These are phyloP conservation scores for Globisporangium cederbergense DNA, from an alignment of 352 stramenopile genomes.

Conservation along the genomic window DNA sequence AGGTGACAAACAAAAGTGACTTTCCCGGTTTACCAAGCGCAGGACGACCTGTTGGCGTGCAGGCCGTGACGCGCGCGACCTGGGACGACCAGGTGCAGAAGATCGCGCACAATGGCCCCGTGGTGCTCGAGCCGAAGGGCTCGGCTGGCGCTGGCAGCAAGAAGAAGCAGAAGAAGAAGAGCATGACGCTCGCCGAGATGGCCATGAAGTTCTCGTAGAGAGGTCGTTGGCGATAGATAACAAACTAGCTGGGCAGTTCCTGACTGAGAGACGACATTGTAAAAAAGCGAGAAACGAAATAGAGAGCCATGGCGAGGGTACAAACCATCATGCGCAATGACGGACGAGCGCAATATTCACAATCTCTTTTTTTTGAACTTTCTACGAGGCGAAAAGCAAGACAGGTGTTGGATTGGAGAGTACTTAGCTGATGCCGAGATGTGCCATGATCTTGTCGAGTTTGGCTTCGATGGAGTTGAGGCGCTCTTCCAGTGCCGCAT, in stretches of 20 bases:
- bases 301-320: background rate
- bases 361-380: background rate
- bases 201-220: constrained; percentile 76
- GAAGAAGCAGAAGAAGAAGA: constrained; percentile 86
- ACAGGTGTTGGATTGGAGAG: background rate
- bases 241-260: background rate
- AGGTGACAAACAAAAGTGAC: constrained; percentile 53
- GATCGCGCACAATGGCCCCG: constrained; percentile 61
- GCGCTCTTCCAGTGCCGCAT: constrained; percentile 44
- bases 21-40: constrained; percentile 74
- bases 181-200: constrained; percentile 73
- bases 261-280: background rate
- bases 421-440: constrained; percentile 65
- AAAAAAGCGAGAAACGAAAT: background rate
- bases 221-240: background rate
- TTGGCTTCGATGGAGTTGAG: constrained; percentile 81
- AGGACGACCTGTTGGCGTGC: constrained; percentile 50
- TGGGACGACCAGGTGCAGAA: constrained; percentile 77
- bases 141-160: constrained; percentile 26
- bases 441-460: constrained; percentile 87
- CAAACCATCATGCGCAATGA: background rate
- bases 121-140: constrained; percentile 12
- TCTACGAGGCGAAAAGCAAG: constrained; percentile 8
- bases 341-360: background rate
- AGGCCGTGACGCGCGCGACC: constrained; percentile 73